Evolutionary conservation across 2,329 filamentous ascomycete genomes (phyloP).

Genomic region (Hypomyces rosellus): DNA sequence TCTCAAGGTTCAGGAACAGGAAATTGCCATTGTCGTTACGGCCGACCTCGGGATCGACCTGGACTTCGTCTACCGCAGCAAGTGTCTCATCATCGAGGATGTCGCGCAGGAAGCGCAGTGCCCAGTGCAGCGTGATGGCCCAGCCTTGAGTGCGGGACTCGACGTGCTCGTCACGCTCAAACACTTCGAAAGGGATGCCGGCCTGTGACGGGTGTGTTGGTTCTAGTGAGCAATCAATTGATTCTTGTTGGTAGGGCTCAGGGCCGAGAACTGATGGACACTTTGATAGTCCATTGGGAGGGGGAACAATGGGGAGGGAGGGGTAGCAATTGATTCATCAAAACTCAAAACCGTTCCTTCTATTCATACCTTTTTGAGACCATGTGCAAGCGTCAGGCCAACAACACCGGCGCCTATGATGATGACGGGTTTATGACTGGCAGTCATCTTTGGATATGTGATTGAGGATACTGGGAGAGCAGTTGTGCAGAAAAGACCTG

Average conservation of each 20-base stretch:
- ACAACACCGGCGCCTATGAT: conserved; percentile 33
- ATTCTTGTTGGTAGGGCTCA: background rate
- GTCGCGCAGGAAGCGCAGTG: conserved; percentile 28
- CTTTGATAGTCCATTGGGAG: background rate
- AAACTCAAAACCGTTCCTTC: background rate
- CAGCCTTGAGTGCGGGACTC: conserved; percentile 40
- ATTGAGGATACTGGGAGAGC: too few species aligned
- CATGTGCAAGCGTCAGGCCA: conserved; percentile 31
- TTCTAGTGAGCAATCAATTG: too few species aligned
- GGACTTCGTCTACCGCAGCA: conserved; percentile 19
- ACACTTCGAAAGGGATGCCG: conserved; percentile 25
- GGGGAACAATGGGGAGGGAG: background rate
- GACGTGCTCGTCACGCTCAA: conserved; percentile 24
- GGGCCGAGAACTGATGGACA: background rate
- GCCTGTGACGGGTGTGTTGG: conserved; percentile 14
- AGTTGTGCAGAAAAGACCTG: too few species aligned
- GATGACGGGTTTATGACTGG: conserved; percentile 22
- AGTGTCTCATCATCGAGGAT: conserved; percentile 20
- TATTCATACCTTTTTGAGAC: conserved; percentile 26
- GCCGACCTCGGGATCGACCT: conserved; percentile 32
- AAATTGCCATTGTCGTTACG: conserved; percentile 33
- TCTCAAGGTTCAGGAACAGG: conserved; percentile 35
- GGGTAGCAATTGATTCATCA: too few species aligned
- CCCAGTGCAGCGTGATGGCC: conserved; percentile 57
- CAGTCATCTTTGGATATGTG: background rate